Conservation (phyloP, 768 basidiomycete species). For the Tylopilus sp. region DNA sequence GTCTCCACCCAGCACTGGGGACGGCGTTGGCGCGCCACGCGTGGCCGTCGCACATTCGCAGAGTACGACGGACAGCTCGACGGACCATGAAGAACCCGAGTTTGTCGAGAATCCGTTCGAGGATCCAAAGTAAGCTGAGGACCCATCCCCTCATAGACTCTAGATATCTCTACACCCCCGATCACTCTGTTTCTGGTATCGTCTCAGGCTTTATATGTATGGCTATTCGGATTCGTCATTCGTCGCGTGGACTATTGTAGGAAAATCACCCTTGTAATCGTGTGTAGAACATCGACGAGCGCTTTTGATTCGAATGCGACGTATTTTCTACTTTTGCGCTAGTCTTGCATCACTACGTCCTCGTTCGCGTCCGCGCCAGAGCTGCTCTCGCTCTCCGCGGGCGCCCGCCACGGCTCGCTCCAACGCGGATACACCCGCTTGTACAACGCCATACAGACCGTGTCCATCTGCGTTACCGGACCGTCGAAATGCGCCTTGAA, state of each 20-base stretch:
- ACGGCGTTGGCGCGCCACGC: slow-evolving; percentile 1
- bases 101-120: slow-evolving; percentile 78
- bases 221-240: no score
- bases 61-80: slow-evolving; percentile 22
- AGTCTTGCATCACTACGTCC: slow-evolving; percentile 30
- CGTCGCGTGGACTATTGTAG: no score
- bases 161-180: no score
- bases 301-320: not conserved
- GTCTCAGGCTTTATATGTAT: no score
- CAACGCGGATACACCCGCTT: slow-evolving; percentile 94
- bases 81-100: slow-evolving; percentile 56
- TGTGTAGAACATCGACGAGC: no score
- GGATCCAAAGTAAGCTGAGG: slow-evolving; percentile 31
- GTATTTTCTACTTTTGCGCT: not conserved
- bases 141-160: not conserved
- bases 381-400: not conserved
- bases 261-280: no score
- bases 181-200: no score
- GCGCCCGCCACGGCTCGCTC: slow-evolving; percentile 51
- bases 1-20: slow-evolving; percentile 24
- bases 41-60: slow-evolving; percentile 7
- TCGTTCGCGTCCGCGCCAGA: not conserved
- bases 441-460: slow-evolving; percentile 92
- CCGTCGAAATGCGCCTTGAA: slow-evolving; percentile 97
- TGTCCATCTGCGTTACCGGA: slow-evolving; percentile 94